A percentile compares a stretch with the other conserved stretches of the same genome.
These are phyloP conservation scores for Chlamydomonas sphaeroides DNA, from an alignment of 139 green algal species.

Conservation along the genomic window DNA sequence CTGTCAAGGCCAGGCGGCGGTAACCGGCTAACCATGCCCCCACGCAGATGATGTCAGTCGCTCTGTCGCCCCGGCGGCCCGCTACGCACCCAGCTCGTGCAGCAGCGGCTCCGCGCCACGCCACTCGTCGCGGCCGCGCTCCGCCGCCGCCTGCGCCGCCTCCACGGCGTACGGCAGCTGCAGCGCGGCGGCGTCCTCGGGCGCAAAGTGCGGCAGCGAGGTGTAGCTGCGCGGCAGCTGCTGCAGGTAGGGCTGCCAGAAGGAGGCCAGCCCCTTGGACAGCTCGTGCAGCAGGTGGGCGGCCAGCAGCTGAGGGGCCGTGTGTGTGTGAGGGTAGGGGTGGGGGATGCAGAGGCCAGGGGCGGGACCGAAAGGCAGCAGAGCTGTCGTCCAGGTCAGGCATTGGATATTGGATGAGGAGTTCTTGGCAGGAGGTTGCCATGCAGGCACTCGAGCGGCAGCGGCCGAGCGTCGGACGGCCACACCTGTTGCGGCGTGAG, in stretches of 20 bases:
- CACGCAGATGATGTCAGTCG: too few species aligned
- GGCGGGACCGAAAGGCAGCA: too few species aligned
- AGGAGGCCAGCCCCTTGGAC: conserved; percentile 56
- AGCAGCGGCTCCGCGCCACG: conserved; percentile 45
- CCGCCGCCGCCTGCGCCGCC: conserved; percentile 45
- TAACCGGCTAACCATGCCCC: too few species aligned
- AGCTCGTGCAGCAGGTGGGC: conserved; percentile 79
- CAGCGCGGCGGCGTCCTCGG: conserved; percentile 50
- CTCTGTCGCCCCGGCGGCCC: too few species aligned
- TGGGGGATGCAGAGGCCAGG: too few species aligned
- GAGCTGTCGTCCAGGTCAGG: too few species aligned
- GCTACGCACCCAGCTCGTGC: conserved; percentile 34
- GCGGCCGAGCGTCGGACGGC: not conserved
- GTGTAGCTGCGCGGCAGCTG: conserved; percentile 72
- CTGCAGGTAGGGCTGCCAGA: conserved; percentile 78
- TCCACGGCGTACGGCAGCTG: conserved; percentile 51
- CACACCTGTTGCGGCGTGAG: not conserved
- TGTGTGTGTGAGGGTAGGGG: too few species aligned
- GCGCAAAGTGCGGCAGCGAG: conserved; percentile 53
- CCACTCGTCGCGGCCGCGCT: conserved; percentile 44
- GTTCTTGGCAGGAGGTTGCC: not conserved
- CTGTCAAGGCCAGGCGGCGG: too few species aligned
- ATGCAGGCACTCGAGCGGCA: not conserved
- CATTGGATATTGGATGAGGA: not conserved
- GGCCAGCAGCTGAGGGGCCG: conserved; percentile 68